Evolutionary conservation across 805 yeast species (phyloP).

Genomic region (Suhomyces faveliae): DNA sequence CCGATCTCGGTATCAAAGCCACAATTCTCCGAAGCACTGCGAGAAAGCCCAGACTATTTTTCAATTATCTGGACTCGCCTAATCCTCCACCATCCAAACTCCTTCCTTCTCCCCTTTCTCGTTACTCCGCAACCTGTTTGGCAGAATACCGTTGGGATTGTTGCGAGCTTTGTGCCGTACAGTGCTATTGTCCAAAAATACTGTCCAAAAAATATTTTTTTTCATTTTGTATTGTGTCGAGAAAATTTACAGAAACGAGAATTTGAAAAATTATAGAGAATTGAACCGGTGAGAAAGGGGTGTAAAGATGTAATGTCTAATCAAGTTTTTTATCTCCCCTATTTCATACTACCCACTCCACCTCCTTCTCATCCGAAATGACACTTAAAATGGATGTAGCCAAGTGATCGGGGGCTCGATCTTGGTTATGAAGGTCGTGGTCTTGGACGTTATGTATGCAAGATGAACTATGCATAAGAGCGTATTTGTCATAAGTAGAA

Average conservation of each 20-base stretch:
- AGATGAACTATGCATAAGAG: not conserved
- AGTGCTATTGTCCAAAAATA: not conserved
- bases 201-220: not conserved
- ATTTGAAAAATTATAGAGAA: not conserved
- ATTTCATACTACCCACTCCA: constrained; percentile 16
- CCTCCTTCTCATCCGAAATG: constrained; percentile 11
- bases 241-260: not conserved
- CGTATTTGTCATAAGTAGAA: not conserved
- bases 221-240: not conserved
- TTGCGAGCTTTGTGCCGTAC: not conserved
- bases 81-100: too few species aligned
- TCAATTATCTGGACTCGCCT: too few species aligned
- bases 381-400: constrained; percentile 19
- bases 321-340: not conserved
- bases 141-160: not conserved
- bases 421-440: not conserved
- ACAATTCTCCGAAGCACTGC: too few species aligned
- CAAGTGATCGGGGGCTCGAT: constrained; percentile 5
- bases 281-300: not conserved
- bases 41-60: too few species aligned
- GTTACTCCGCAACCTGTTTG: not conserved
- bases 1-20: not conserved
- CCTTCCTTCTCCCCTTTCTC: not conserved
- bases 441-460: not conserved
- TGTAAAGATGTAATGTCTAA: not conserved